Conservation (phyloP, 257 asterid genomes). For the Solanum sitiens region DNA sequence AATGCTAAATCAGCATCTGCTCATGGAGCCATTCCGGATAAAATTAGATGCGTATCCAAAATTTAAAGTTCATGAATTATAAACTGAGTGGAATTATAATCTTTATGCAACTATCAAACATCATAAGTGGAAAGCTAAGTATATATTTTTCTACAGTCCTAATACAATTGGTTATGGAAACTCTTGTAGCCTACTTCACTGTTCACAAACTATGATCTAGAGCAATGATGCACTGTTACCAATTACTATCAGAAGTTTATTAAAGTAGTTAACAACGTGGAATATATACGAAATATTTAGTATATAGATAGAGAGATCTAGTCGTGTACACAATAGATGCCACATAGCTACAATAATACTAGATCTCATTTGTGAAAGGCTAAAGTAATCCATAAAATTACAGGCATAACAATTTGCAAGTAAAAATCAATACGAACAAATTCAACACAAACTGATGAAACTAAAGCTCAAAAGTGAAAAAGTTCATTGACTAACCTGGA, state of each 20-base stretch:
- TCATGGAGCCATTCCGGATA: not conserved
- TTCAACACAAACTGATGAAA: no score
- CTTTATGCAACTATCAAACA: not conserved
- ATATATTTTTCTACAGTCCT: not conserved
- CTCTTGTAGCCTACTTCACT: not conserved
- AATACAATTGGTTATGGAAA: not conserved
- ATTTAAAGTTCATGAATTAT: not conserved
- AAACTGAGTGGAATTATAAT: not conserved
- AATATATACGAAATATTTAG: not conserved
- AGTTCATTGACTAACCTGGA: no score
- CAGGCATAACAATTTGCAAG: not conserved
- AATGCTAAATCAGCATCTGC: not conserved
- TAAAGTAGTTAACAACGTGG: not conserved
- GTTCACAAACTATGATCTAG: not conserved
- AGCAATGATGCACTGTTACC: not conserved
- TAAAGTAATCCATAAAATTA: not conserved
- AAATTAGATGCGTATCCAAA: not conserved
- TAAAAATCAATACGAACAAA: not conserved
- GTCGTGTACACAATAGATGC: not conserved
- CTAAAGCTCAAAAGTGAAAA: no score
- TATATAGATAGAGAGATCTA: not conserved
- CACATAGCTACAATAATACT: not conserved
- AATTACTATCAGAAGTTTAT: not conserved
- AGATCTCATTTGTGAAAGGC: not conserved
- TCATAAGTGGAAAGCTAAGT: not conserved